These are phyloP conservation scores for Penicillium robsamsonii DNA, from an alignment of 495 filamentous ascomycete species.

Conservation along the genomic window DNA sequence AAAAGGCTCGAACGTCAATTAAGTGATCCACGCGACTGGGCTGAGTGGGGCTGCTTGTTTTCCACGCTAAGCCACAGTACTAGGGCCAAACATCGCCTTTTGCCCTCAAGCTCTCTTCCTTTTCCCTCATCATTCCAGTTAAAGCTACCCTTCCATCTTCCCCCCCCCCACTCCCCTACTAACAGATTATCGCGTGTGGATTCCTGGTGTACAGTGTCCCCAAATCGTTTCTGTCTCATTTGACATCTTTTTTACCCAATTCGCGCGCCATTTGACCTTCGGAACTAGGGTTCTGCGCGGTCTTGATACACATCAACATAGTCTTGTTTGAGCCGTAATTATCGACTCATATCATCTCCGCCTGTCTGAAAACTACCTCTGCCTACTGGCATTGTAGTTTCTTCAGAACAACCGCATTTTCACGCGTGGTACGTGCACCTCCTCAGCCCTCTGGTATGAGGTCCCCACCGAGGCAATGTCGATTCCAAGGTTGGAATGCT, in stretches of 20 bases:
- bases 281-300: slow-evolving; percentile 24
- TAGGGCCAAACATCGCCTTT: slow-evolving; percentile 52
- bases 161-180: slow-evolving; percentile 17
- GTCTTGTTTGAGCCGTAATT: slow-evolving; percentile 11
- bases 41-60: slow-evolving; percentile 44
- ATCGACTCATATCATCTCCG: slow-evolving; percentile 27
- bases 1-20: slow-evolving; percentile 1
- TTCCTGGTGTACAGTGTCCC: slow-evolving; percentile 13
- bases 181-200: slow-evolving; percentile 12
- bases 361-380: slow-evolving; percentile 18
- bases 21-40: slow-evolving; percentile 32
- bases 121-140: slow-evolving; percentile 41
- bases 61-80: slow-evolving; percentile 44
- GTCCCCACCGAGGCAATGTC: slow-evolving; percentile 39
- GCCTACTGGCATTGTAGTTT: slow-evolving; percentile 30
- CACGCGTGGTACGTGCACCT: slow-evolving; percentile 46
- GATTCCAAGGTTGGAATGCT: slow-evolving; percentile 36
- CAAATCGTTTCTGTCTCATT: slow-evolving; percentile 18
- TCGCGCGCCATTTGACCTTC: slow-evolving; percentile 30
- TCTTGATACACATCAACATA: slow-evolving; percentile 15
- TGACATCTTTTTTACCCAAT: slow-evolving; percentile 14
- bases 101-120: slow-evolving; percentile 44
- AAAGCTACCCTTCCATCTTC: slow-evolving; percentile 33
- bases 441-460: slow-evolving; percentile 36
- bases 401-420: slow-evolving; percentile 34